Evolutionary conservation across 2,329 filamentous ascomycete genomes (phyloP).

Genomic region (Sordariomycetes sp.): DNA sequence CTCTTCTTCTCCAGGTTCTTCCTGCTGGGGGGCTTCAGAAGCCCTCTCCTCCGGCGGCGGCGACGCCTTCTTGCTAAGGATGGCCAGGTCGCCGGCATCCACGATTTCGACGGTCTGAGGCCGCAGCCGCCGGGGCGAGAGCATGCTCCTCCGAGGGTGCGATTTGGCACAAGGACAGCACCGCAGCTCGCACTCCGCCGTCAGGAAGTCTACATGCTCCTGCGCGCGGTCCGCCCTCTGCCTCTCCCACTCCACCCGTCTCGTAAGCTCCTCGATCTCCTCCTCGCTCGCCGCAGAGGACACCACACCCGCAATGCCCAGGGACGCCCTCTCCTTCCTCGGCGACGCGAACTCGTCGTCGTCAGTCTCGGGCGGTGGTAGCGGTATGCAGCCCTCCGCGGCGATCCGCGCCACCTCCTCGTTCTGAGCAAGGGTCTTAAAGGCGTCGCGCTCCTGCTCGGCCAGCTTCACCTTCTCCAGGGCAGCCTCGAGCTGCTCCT

Average conservation of each 20-base stretch:
- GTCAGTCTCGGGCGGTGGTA: constrained; percentile 42
- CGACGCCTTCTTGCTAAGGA: constrained; percentile 19
- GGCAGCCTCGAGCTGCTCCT: constrained; percentile 57
- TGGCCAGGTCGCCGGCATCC: constrained; percentile 29
- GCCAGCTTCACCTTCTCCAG: constrained; percentile 52
- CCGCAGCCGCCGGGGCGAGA: constrained; percentile 24
- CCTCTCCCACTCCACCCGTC: constrained; percentile 45
- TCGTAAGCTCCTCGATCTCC: constrained; percentile 47
- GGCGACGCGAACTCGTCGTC: constrained; percentile 55
- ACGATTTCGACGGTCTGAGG: constrained; percentile 21
- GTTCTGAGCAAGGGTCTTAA: constrained; percentile 61
- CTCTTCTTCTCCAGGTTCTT: not conserved
- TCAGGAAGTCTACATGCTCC: constrained; percentile 65
- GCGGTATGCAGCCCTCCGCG: constrained; percentile 57
- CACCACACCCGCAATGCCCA: constrained; percentile 36
- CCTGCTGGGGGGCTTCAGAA: not conserved
- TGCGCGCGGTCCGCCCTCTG: constrained; percentile 57
- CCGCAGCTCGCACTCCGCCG: constrained; percentile 61
- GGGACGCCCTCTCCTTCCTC: constrained; percentile 37
- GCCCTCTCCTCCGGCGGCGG: not conserved
- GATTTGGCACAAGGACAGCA: constrained; percentile 50
- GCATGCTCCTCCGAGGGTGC: constrained; percentile 18
- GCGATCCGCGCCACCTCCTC: constrained; percentile 65
- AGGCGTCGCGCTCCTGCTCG: constrained; percentile 64
- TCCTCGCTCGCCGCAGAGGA: constrained; percentile 45